These are phyloP conservation scores for Mycocentrospora acerina DNA, from an alignment of 2,329 filamentous ascomycete genomes.

Conservation along the genomic window DNA sequence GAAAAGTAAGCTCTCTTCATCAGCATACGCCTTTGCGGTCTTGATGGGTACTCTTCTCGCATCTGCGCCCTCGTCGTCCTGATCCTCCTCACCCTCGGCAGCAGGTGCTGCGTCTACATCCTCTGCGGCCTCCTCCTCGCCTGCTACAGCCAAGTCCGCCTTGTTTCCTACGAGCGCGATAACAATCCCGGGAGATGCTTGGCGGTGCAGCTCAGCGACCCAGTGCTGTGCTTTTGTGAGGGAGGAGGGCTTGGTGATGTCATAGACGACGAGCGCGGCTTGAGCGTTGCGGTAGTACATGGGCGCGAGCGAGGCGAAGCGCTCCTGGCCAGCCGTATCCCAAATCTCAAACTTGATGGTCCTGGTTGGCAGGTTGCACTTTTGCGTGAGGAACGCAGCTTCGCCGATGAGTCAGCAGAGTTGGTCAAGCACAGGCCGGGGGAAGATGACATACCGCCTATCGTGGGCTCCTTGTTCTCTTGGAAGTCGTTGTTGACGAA, in stretches of 20 bases:
- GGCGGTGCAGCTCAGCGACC: slow-evolving; percentile 95
- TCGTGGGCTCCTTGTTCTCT: slow-evolving; percentile 99
- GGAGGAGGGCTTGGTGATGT: slow-evolving; percentile 93
- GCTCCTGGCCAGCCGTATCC: slow-evolving; percentile 97
- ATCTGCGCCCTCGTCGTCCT: slow-evolving; percentile 67
- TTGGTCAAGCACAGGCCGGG: not conserved
- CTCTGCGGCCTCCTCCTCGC: slow-evolving; percentile 47
- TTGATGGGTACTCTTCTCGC: slow-evolving; percentile 87
- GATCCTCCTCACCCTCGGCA: slow-evolving; percentile 50
- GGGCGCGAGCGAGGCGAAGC: slow-evolving; percentile 91
- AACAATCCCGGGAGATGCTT: slow-evolving; percentile 93
- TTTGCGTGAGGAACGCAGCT: slow-evolving; percentile 98
- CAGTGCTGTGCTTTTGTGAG: slow-evolving; percentile 98
- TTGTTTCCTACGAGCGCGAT: slow-evolving; percentile 93
- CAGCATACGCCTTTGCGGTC: slow-evolving; percentile 89
- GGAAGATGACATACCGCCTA: slow-evolving; percentile 70
- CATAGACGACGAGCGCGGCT: slow-evolving; percentile 96
- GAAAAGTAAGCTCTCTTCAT: slow-evolving; percentile 91
- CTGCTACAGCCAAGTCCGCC: slow-evolving; percentile 71
- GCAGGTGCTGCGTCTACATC: slow-evolving; percentile 51
- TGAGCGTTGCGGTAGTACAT: slow-evolving; percentile 99
- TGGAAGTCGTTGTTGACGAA: slow-evolving; percentile 99
- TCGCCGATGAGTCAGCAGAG: slow-evolving; percentile 11
- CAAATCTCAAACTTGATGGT: slow-evolving; percentile 76
- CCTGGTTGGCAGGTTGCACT: slow-evolving; percentile 91